These are phyloP conservation scores for Aquilaria agallochum DNA, from an alignment of 441 rosid genomes.

Conservation along the genomic window DNA sequence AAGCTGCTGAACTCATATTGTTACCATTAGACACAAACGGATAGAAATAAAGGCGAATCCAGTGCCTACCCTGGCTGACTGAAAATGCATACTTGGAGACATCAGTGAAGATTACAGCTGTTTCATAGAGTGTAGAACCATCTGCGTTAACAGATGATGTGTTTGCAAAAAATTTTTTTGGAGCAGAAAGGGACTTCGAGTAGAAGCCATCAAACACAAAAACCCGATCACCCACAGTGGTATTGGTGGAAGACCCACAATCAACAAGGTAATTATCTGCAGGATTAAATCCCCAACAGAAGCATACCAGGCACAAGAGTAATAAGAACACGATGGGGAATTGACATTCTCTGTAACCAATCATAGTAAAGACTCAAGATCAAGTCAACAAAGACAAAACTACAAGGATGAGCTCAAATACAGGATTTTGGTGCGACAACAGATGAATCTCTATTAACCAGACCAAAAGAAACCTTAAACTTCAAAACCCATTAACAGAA, in stretches of 20 bases:
- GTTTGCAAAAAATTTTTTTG: constrained; percentile 36
- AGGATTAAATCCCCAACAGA: constrained; percentile 60
- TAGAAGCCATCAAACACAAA: constrained; percentile 65
- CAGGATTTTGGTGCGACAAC: constrained; percentile 10
- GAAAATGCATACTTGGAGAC: constrained; percentile 62
- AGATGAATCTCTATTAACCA: constrained; percentile 2
- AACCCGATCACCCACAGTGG: constrained; percentile 42
- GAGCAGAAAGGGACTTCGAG: constrained; percentile 54
- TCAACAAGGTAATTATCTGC: constrained; percentile 66
- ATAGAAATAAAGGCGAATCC: constrained; percentile 84
- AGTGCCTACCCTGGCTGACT: constrained; percentile 64
- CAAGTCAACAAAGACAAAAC: not conserved
- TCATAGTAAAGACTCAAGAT: constrained; percentile 11
- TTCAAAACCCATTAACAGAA: constrained; percentile 7
- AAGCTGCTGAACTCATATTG: constrained; percentile 55
- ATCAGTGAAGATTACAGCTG: constrained; percentile 65
- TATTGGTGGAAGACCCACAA: constrained; percentile 69
- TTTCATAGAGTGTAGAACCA: constrained; percentile 48
- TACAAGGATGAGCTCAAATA: constrained; percentile 3
- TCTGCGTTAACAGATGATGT: constrained; percentile 31
- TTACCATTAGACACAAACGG: constrained; percentile 50
- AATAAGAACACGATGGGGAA: constrained; percentile 29
- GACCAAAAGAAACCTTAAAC: constrained; percentile 2
- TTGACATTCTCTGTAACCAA: constrained; percentile 26
- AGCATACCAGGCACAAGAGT: constrained; percentile 36